Percentiles rank a stretch among this genome's conserved stretches.
These are phyloP conservation scores for Scheffersomyces illinoinensis DNA, from an alignment of 1,139 yeast species.

Conservation along the genomic window DNA sequence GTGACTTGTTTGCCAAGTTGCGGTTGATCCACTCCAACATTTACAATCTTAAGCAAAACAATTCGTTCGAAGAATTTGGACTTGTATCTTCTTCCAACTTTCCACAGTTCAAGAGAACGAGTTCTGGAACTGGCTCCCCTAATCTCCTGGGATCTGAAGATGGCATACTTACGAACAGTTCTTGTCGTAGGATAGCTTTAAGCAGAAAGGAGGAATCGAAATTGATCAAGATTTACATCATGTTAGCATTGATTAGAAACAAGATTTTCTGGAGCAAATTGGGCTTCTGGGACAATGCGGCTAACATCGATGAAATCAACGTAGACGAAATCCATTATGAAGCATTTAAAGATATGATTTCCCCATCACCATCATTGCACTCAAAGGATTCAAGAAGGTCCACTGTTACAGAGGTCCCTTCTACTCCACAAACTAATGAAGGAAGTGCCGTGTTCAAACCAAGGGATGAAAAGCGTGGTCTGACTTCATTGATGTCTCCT, in stretches of 20 bases:
- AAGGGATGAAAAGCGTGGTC: neutral
- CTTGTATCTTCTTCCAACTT: slow-evolving; percentile 6
- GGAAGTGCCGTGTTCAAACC: neutral
- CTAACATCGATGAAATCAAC: slow-evolving; percentile 26
- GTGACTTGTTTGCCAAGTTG: slow-evolving; percentile 76
- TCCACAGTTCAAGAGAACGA: slow-evolving; percentile 20
- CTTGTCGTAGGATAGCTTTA: slow-evolving; percentile 10
- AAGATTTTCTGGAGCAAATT: slow-evolving; percentile 80
- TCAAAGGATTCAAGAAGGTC: neutral
- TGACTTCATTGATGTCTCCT: neutral
- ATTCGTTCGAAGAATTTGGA: slow-evolving; percentile 23
- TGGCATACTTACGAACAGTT: slow-evolving; percentile 9
- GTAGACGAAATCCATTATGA: slow-evolving; percentile 15
- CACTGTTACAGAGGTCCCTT: neutral
- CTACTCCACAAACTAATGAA: neutral
- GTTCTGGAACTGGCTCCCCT: neutral
- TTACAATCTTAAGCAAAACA: slow-evolving; percentile 35
- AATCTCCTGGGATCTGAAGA: slow-evolving; percentile 3
- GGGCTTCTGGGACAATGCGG: slow-evolving; percentile 61
- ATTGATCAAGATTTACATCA: slow-evolving; percentile 21
- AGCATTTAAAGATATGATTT: slow-evolving; percentile 12
- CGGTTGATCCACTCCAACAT: slow-evolving; percentile 59
- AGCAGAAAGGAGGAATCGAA: slow-evolving; percentile 20
- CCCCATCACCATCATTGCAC: neutral
- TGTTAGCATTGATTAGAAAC: slow-evolving; percentile 32